Base-by-base conservation (phyloP, 331 rosid species). In the Phaseolus coccineus region DNA sequence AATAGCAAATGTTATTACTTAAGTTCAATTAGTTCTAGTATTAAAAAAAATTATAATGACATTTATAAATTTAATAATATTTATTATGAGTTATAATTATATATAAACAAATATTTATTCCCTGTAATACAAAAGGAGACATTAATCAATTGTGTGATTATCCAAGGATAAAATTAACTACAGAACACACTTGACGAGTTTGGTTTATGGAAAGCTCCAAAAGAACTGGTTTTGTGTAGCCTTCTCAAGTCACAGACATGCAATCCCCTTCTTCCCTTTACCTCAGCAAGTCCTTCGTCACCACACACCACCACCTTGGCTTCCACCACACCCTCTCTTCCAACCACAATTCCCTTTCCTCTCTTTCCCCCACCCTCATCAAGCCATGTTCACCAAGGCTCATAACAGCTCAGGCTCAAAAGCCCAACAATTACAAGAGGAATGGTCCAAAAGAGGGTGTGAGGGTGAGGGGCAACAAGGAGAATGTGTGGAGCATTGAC, bases 401-500 rank as follows among this genome's bases (percentile, higher is more conserved):
- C 51, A 35, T 83, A 48, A 35, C 80, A 28, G 79, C 85, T 31
- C 90, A 77, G 73, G 48, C 86, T 73, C 87, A 69, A 15, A 87
- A 74, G 78, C 77, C 87, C 44, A 62, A 28, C 85, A 57, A 77
- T 73, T 55, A 52, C 47, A 84, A 42, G 30, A 86, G 66, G 77
- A 42, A 81, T 63, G 81, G 76, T 14, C 67, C 73, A 46, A 78
- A 81, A 22, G 71, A 56, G 35, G 78, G 81, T 13, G 3, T 47
- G 30, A 79, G 67, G 6, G 69, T 82, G 33, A 90, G 79, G 87
- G 97, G 98, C 4, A 88, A 88, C 78, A 85, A 89, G 83, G 97
- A 90, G 4, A 95, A 95, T 68, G 91, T 91, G n/a, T 95, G 99
- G 99, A 93, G 99, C 80, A 47, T 93, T 24, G 99, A 95, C 79